A percentile compares a stretch with the other conserved stretches of the same genome.
These are phyloP conservation scores for Daphne laureola DNA, from an alignment of 441 rosid species.

Conservation along the genomic window DNA sequence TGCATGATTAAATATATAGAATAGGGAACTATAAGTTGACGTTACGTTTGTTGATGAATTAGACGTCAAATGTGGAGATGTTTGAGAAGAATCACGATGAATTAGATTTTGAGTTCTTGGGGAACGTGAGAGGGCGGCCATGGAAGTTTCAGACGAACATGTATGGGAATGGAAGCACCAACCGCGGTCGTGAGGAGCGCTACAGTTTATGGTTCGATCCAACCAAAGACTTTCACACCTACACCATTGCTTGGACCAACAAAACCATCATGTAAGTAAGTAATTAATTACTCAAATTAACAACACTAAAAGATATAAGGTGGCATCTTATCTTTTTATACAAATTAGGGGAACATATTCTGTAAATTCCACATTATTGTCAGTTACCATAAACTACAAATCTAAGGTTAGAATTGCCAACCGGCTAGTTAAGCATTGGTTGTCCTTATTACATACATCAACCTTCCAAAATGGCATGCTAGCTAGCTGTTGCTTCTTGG, in stretches of 20 bases:
- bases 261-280: constrained; percentile 52
- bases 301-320: no score
- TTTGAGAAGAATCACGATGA: constrained; percentile 86
- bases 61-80: constrained; percentile 86
- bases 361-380: no score
- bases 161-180: constrained; percentile 84
- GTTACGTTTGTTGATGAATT: background rate
- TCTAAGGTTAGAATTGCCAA: no score
- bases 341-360: no score
- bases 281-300: no score
- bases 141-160: constrained; percentile 94
- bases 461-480: no score
- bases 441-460: no score
- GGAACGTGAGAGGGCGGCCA: constrained; percentile 66
- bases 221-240: constrained; percentile 65
- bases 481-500: background rate
- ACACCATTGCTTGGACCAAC: constrained; percentile 83
- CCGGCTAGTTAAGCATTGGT: no score
- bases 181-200: constrained; percentile 81
- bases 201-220: constrained; percentile 95
- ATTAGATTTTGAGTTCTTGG: constrained; percentile 86
- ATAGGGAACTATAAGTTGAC: background rate
- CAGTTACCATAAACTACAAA: no score
- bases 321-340: no score
- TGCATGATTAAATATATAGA: no score